Evolutionary conservation across 2,329 filamentous ascomycete species (phyloP).

Genomic region (Leptographium lundbergii): DNA sequence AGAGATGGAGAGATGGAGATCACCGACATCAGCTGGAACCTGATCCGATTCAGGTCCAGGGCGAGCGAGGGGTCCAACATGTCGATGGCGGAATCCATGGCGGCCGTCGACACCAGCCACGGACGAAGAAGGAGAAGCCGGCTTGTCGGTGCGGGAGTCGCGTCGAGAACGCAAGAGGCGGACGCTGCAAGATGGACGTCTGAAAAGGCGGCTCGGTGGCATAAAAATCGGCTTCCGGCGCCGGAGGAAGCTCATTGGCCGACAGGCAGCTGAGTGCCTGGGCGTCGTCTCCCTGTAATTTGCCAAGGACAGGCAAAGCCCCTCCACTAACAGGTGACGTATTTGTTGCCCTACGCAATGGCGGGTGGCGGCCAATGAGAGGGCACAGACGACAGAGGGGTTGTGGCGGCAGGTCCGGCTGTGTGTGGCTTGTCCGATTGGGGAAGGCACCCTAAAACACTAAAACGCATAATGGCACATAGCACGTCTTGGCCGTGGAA

Average conservation of each 20-base stretch:
- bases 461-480: background rate
- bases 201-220: background rate
- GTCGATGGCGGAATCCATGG: constrained; percentile 85
- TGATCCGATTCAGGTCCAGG: constrained; percentile 80
- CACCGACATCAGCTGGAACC: constrained; percentile 79
- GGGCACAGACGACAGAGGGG: background rate
- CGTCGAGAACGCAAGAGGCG: no score
- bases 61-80: constrained; percentile 74
- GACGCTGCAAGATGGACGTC: no score
- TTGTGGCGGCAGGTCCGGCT: constrained; percentile 1
- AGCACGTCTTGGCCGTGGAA: background rate
- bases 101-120: constrained; percentile 9
- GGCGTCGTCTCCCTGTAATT: no score
- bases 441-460: background rate
- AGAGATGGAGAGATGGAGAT: background rate
- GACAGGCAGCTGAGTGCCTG: background rate
- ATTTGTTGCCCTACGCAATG: background rate
- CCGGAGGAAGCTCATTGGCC: background rate
- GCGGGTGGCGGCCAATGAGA: background rate
- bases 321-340: background rate
- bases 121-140: background rate
- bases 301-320: no score
- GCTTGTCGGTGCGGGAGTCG: no score
- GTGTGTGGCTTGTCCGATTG: constrained; percentile 4
- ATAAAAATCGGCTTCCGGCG: background rate